Percentiles rank a stretch among this genome's conserved stretches.
These are phyloP conservation scores for Physocladia obscura DNA, from an alignment of 192 early-diverging fungal genomes.

Conservation along the genomic window DNA sequence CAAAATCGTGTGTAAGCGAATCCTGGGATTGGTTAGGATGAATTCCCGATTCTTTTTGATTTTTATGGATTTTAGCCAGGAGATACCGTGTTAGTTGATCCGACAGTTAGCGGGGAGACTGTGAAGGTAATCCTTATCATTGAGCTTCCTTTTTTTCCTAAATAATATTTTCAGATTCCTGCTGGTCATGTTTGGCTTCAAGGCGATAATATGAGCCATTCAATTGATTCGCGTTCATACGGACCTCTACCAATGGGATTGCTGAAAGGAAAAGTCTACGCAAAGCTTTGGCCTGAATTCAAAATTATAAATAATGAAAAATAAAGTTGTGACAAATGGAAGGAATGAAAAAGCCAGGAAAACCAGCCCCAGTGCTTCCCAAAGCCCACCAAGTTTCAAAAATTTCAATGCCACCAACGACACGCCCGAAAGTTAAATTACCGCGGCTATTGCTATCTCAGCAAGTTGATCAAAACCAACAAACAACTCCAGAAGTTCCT, in stretches of 20 bases:
- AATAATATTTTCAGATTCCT: slow-evolving; percentile 78
- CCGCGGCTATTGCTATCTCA: too few relatives aligned
- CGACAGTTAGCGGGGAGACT: slow-evolving; percentile 60
- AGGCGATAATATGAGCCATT: slow-evolving; percentile 87
- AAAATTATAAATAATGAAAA: neutral
- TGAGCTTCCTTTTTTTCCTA: too few relatives aligned
- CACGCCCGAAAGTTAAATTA: too few relatives aligned
- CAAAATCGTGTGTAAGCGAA: slow-evolving; percentile 73
- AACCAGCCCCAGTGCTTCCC: too few relatives aligned
- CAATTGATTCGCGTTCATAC: slow-evolving; percentile 86
- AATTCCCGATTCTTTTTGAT: neutral
- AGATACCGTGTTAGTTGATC: slow-evolving; percentile 79
- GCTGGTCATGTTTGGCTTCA: slow-evolving; percentile 86
- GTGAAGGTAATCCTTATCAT: too few relatives aligned
- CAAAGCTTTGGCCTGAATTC: slow-evolving; percentile 42
- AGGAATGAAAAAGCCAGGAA: too few relatives aligned
- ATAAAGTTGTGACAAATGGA: too few relatives aligned
- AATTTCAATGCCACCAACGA: too few relatives aligned
- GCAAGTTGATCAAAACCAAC: too few relatives aligned
- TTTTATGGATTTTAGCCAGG: slow-evolving; percentile 58
- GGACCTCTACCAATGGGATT: slow-evolving; percentile 84
- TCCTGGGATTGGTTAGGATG: slow-evolving; percentile 68
- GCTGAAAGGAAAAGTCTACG: slow-evolving; percentile 72
- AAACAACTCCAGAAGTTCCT: neutral
- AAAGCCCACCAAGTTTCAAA: too few relatives aligned